These are phyloP conservation scores for Leptographium procerum DNA, from an alignment of 2,329 filamentous ascomycete species.

Conservation along the genomic window DNA sequence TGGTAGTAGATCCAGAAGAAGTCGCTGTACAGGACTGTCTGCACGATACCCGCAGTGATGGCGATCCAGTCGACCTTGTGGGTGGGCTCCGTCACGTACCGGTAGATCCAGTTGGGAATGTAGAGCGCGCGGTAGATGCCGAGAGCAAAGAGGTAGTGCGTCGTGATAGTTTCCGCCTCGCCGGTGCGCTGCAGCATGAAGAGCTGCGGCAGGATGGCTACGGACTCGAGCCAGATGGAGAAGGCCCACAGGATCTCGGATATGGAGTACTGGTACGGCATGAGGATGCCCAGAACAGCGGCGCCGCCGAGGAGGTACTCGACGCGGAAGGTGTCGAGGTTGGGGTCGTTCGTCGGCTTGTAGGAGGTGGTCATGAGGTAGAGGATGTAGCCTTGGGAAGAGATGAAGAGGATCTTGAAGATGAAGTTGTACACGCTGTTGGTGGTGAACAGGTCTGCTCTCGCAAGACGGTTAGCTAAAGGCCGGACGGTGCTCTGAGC, in stretches of 20 bases:
- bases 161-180: constrained; percentile 98
- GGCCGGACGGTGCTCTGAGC: neutral
- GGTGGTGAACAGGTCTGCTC: constrained; percentile 78
- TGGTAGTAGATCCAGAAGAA: constrained; percentile 99
- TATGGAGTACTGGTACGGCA: constrained; percentile 73
- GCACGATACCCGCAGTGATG: constrained; percentile 77
- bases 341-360: constrained; percentile 94
- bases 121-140: constrained; percentile 88
- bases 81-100: constrained; percentile 63
- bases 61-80: constrained; percentile 76
- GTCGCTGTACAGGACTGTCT: constrained; percentile 93
- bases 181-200: constrained; percentile 98
- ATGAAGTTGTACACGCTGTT: constrained; percentile 80
- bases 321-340: constrained; percentile 93
- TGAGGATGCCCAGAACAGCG: constrained; percentile 64
- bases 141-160: constrained; percentile 91
- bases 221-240: constrained; percentile 94
- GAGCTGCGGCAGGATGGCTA: constrained; percentile 91
- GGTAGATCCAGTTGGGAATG: constrained; percentile 97
- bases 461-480: neutral
- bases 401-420: constrained; percentile 95
- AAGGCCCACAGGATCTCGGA: constrained; percentile 94
- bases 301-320: constrained; percentile 84
- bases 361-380: constrained; percentile 97
- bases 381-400: constrained; percentile 81